A percentile compares a stretch with the other conserved stretches of the same genome.
phyloP scores from a whole-genome alignment of 2,329 filamentous ascomycete genomes.

The Emmonsiellopsis sp. region DNA sequence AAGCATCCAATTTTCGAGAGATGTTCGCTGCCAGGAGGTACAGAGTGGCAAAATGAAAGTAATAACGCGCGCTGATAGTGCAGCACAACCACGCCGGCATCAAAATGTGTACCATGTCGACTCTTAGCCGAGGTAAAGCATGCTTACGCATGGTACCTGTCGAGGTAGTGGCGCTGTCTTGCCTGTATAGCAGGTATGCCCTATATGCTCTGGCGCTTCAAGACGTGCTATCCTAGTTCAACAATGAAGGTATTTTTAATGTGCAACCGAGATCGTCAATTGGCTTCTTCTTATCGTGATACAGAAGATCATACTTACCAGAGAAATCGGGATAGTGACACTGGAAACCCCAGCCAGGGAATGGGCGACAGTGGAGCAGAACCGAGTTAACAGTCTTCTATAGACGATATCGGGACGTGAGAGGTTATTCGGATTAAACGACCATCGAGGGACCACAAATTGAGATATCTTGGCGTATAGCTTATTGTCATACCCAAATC shows the following conservation, averaged over 20 bases:
- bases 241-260: background rate
- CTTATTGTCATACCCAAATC: background rate
- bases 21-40: background rate
- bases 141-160: background rate
- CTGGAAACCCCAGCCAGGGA: too few relatives aligned
- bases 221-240: background rate
- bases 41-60: too few relatives aligned
- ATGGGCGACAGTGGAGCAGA: too few relatives aligned
- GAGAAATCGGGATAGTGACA: too few relatives aligned
- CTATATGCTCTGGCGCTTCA: background rate
- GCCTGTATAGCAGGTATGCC: background rate
- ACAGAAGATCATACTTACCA: background rate
- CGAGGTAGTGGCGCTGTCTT: background rate
- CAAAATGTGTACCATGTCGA: background rate
- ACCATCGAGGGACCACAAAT: background rate
- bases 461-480: background rate
- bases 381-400: too few relatives aligned
- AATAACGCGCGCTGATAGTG: background rate
- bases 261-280: background rate
- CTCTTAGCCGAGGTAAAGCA: background rate
- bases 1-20: slow-evolving; percentile 1
- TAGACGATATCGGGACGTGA: background rate
- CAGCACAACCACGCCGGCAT: background rate
- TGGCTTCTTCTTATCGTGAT: background rate
- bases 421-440: background rate